Conservation (phyloP, 306 rosid genomes). For the Corylus avellana region DNA sequence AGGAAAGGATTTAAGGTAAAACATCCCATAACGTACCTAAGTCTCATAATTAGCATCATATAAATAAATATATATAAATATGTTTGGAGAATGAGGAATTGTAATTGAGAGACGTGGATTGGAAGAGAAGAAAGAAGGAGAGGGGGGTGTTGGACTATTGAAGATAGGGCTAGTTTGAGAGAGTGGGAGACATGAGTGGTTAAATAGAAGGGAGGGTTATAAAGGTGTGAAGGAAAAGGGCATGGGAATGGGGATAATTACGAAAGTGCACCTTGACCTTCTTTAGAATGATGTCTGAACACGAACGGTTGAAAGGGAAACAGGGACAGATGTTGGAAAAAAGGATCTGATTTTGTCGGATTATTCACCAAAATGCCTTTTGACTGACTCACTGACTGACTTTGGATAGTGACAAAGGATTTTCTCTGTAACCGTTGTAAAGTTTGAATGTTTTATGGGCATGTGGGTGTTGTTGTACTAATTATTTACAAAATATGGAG, state of each 20-base stretch:
- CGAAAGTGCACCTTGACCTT: conserved; percentile 64
- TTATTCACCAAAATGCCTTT: conserved; percentile 56
- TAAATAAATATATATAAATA: not conserved
- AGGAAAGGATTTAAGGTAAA: not conserved
- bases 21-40: conserved; percentile 43
- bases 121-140: conserved; percentile 23
- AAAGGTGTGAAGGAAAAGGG: conserved; percentile 24
- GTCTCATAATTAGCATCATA: conserved; percentile 37
- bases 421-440: conserved; percentile 60
- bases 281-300: conserved; percentile 54
- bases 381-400: conserved; percentile 63
- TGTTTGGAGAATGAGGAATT: conserved; percentile 26
- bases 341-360: conserved; percentile 84
- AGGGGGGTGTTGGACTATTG: conserved; percentile 28
- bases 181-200: conserved; percentile 41
- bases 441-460: conserved; percentile 32
- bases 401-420: conserved; percentile 41
- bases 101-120: conserved; percentile 12
- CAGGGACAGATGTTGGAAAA: conserved; percentile 80
- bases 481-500: conserved; percentile 12
- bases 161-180: conserved; percentile 29
- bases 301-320: conserved; percentile 57
- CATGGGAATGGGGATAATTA: conserved; percentile 46
- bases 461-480: not conserved
- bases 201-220: conserved; percentile 50